Evolutionary conservation across 1,284 basidiomycete species (phyloP).

Genomic region (Pyrrhoderma lamaoense): DNA sequence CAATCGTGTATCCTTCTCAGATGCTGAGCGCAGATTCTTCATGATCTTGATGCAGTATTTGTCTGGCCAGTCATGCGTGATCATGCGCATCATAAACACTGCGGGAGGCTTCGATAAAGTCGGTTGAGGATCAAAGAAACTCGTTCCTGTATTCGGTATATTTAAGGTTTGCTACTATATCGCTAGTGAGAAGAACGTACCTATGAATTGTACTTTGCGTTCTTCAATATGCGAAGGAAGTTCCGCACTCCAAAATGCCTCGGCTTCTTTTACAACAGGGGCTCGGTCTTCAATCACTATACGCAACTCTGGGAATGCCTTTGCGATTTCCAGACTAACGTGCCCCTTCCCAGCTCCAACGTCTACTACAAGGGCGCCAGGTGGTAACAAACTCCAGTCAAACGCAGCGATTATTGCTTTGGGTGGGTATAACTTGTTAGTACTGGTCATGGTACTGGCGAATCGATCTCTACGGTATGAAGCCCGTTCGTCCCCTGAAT

Average conservation of each 20-base stretch:
- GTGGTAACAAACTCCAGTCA: conserved; percentile 14
- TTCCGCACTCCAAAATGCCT: conserved; percentile 6
- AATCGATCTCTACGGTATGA: conserved; percentile 17
- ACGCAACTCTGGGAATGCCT: conserved; percentile 15
- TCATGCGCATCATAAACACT: conserved; percentile 24
- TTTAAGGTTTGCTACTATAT: not conserved
- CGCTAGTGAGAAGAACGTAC: not conserved
- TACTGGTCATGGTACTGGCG: conserved; percentile 17
- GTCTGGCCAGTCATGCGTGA: conserved; percentile 27
- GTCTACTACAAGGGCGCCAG: conserved; percentile 19
- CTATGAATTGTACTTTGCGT: conserved; percentile 4
- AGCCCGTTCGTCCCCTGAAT: conserved; percentile 1
- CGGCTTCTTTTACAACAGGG: conserved; percentile 12
- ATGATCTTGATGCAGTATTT: conserved; percentile 23
- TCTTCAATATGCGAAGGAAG: not conserved
- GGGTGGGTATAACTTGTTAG: conserved; percentile 12
- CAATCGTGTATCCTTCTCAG: conserved; percentile 22
- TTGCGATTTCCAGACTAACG: conserved; percentile 15
- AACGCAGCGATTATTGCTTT: conserved; percentile 7
- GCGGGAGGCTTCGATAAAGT: conserved; percentile 18
- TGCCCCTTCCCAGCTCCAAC: conserved; percentile 21
- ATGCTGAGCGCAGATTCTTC: conserved; percentile 22
- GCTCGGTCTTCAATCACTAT: conserved; percentile 21
- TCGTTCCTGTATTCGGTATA: conserved; percentile 21
- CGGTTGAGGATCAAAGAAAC: conserved; percentile 26